Base-by-base conservation (phyloP, 2,329 filamentous ascomycete genomes). In the Bipolaris zeicola region DNA sequence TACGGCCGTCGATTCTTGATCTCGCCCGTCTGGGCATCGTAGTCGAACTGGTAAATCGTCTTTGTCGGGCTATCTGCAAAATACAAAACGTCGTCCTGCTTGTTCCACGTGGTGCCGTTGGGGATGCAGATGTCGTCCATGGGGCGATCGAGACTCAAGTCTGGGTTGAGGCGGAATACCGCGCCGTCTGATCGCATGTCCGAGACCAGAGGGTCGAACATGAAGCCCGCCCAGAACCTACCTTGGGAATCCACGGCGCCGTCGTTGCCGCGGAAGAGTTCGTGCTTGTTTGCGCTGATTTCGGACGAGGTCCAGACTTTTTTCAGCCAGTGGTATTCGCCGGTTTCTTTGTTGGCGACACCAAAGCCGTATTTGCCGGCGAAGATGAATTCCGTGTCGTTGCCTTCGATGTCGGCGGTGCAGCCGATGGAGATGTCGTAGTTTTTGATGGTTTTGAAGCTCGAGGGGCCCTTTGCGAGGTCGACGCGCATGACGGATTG, bases 321-420 rank as follows among this genome's bases (percentile, higher is more conserved):
- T 64, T 80, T 80, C 64, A 88, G 78, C 74, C 86, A 87, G 50
- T 79, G 78, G 62, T 84, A 79, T 56, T 81, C 77, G 58, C 82
- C 82, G 1, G 83, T 85, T 52, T 78, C 69, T 55, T 88, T 85
- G 72, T 96, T 86, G 64, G 94, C 82, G 50, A 91, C 81, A n/a
- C 91, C 92, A 66, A 91, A 85, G 57, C 92, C 92, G 73, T 88
- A 84, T 80, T 96, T 96, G 72, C 90, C 86, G 42, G 88, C 92
- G 65, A 94, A 84, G 54, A 91, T 80, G 73, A 96, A 88, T 70
- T 87, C 85, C 47, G 89, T 79, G 58, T 89, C 86, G 62, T 86
- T 83, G 63, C 82, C 81, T 58, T 86, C 82, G 52, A 96, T 91
- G 75, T 96, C 89, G 51, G 89, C 89, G 38, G 93, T 96, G 51